These are phyloP conservation scores for Stenocarpella maydis DNA, from an alignment of 2,329 filamentous ascomycete species.

Conservation along the genomic window DNA sequence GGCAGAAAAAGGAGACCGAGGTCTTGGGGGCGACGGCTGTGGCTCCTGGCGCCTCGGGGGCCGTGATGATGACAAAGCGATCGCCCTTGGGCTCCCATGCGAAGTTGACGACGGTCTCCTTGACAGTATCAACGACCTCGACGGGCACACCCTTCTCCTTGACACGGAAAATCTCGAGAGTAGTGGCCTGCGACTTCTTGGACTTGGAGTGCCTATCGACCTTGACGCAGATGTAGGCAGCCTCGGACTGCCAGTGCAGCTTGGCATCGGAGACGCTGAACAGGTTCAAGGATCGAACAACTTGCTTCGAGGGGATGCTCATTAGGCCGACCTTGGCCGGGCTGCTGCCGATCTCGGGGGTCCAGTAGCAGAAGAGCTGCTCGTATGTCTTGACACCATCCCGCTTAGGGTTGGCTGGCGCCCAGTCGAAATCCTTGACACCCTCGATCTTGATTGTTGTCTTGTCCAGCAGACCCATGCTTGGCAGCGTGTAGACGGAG, in stretches of 20 bases:
- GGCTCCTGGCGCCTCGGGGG: slow-evolving; percentile 79
- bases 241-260: slow-evolving; percentile 98
- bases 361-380: slow-evolving; percentile 98
- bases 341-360: slow-evolving; percentile 96
- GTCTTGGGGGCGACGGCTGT: slow-evolving; percentile 93
- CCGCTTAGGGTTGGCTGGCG: slow-evolving; percentile 80
- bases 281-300: slow-evolving; percentile 92
- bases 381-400: slow-evolving; percentile 92
- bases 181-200: slow-evolving; percentile 97
- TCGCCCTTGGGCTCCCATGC: slow-evolving; percentile 99
- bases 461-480: slow-evolving; percentile 90
- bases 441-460: slow-evolving; percentile 95
- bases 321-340: slow-evolving; percentile 97
- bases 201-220: slow-evolving; percentile 99
- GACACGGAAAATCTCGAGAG: slow-evolving; percentile 97
- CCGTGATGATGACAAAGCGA: slow-evolving; percentile 96
- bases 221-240: slow-evolving; percentile 95
- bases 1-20: slow-evolving; percentile 93
- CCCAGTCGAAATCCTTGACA: slow-evolving; percentile 98
- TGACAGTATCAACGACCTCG: slow-evolving; percentile 96
- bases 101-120: slow-evolving; percentile 99
- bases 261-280: slow-evolving; percentile 99
- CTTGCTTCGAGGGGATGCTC: slow-evolving; percentile 93
- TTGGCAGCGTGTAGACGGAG: slow-evolving; percentile 92
- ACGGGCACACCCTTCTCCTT: slow-evolving; percentile 98